Percentiles rank a stretch among this genome's conserved stretches.
Evolutionary conservation across 2,329 filamentous ascomycete species (phyloP).

Genomic region (Cladosporium sp.): DNA sequence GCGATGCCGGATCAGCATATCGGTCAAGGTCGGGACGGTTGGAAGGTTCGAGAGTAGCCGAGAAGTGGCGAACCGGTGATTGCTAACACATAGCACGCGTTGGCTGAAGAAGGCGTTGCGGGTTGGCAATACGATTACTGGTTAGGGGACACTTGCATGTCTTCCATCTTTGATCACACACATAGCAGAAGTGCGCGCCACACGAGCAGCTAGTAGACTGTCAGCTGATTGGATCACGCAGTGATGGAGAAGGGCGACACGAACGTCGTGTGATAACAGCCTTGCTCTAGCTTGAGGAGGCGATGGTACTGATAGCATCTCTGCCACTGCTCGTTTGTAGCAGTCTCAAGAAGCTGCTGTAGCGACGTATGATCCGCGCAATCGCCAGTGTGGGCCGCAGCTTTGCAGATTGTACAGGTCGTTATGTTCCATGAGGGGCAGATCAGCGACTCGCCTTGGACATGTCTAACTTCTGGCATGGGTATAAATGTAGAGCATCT

Average conservation of each 20-base stretch:
- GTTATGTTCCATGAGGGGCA: conserved; percentile 45
- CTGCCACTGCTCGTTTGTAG: conserved; percentile 52
- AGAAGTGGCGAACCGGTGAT: too few relatives aligned
- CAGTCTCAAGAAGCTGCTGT: conserved; percentile 45
- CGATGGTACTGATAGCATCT: conserved; percentile 49
- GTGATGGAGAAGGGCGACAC: too few relatives aligned
- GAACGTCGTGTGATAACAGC: conserved; percentile 61
- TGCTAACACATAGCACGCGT: too few relatives aligned
- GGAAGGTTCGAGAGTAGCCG: too few relatives aligned
- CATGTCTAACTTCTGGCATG: conserved; percentile 29
- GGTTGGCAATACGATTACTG: too few relatives aligned
- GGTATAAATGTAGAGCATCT: conserved; percentile 53
- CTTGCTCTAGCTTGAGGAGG: conserved; percentile 51
- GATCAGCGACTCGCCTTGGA: conserved; percentile 34
- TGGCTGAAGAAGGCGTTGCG: too few relatives aligned
- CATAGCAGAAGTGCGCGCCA: conserved; percentile 34
- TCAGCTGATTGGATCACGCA: too few relatives aligned
- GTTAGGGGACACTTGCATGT: too few relatives aligned
- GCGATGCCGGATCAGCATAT: too few relatives aligned
- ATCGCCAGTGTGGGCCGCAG: conserved; percentile 44
- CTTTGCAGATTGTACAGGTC: conserved; percentile 58
- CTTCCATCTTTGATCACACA: too few relatives aligned
- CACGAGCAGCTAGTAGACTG: conserved; percentile 29
- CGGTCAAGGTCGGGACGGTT: too few relatives aligned
- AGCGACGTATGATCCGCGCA: conserved; percentile 49